Base-by-base conservation (phyloP, 163 green algal species). In the Scenedesmus sp. region DNA sequence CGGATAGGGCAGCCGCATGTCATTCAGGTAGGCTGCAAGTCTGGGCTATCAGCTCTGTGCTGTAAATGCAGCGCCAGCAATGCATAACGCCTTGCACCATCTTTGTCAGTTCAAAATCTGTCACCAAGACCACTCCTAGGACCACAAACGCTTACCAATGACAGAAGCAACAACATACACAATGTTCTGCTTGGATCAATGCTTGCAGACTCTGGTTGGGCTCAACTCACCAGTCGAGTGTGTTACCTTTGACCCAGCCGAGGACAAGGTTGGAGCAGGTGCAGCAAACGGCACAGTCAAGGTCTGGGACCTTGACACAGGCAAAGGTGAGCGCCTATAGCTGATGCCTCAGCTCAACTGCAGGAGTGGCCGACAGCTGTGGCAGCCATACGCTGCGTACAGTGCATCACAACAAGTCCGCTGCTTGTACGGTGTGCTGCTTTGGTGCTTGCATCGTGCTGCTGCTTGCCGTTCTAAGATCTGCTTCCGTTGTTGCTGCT, bases 281-380 rank as follows among this genome's bases (percentile, higher is more conserved):
- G 94, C 93, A 56, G 46, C 92, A 0, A 96, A 94, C 74, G 97
- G 97, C 18, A 97, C 94, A 60, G 91, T 99, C 83, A 98, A 98
- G 91, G 57, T 99, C 1, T 99, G 97, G 94, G 97, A 98, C 91
- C 87, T 99, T 74, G 94, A 97, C 67, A 87, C 96, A 26, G 93
- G 92, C 64, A 96, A 96, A 92, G 95, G 96, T 97, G 87, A 70
- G 89, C 13, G 15, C 52, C 18, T 85, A 34, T 16, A 8, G n/a
- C 52, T 62, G 77, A 85, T 34, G 77, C 77, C 77, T 15, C 16
- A 85, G 77, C 10, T 60, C 2, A 0, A 62, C 4, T 62, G 46
- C 10, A 34, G 23, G 23, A 82, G 54, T 3, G 4, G 16, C 52
- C 16, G 15, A 46, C 81, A 86, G 81, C 16, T 46, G 3, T 52